Evolutionary conservation across 139 green algal genomes (phyloP).

Genomic region (Tetraselmis striata): DNA sequence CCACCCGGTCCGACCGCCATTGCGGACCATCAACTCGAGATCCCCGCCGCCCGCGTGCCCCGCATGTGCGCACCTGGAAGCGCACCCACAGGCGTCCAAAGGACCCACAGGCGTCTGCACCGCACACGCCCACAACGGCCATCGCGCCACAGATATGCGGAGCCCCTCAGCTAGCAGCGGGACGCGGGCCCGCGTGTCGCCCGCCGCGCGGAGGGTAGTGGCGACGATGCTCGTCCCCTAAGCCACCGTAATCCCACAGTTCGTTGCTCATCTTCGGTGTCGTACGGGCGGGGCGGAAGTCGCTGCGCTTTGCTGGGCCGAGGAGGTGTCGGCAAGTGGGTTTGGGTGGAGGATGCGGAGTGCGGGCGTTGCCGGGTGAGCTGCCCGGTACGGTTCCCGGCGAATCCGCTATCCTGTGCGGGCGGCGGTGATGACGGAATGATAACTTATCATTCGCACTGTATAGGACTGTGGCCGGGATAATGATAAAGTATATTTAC

Average conservation of each 20-base stretch:
- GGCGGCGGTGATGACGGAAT: neutral
- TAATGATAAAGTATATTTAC: neutral
- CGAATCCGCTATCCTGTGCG: neutral
- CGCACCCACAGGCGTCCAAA: neutral
- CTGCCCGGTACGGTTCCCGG: neutral
- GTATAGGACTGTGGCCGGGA: neutral
- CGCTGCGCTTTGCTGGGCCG: neutral
- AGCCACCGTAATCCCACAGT: neutral
- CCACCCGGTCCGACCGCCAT: neutral
- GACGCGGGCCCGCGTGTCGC: neutral
- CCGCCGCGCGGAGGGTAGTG: neutral
- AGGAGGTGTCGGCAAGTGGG: neutral
- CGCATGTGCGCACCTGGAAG: neutral
- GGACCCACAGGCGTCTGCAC: neutral
- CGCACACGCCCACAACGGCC: neutral
- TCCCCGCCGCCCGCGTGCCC: neutral
- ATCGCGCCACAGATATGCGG: neutral
- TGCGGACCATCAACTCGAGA: neutral
- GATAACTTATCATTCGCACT: conserved; percentile 1
- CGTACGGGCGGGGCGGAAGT: neutral
- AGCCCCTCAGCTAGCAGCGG: neutral
- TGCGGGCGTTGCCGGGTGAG: neutral
- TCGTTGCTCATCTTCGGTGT: neutral
- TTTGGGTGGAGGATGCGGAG: neutral
- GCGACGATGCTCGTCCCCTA: neutral